phyloP scores from a whole-genome alignment of 371 early-diverging fungal genomes.

The Entomophthora muscae region DNA sequence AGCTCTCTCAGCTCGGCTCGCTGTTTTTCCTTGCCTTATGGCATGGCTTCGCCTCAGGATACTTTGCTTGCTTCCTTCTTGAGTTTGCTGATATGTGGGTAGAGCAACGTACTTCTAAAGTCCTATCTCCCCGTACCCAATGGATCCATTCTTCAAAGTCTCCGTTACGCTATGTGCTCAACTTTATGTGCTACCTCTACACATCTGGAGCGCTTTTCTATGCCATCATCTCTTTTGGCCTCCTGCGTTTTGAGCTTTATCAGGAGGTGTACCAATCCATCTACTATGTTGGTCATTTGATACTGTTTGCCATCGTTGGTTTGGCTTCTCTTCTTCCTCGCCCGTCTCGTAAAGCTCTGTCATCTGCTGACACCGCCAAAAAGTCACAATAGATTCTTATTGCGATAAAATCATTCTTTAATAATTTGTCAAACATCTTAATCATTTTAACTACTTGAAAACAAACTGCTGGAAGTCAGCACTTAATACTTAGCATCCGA shows the following conservation, averaged over 20 bases:
- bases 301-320: constrained; percentile 6
- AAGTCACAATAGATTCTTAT: background rate
- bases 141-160: background rate
- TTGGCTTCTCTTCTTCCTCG: constrained; percentile 9
- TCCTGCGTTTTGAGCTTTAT: constrained; percentile 9
- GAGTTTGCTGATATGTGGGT: constrained; percentile 40
- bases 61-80: constrained; percentile 36
- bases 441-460: too few species aligned
- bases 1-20: constrained; percentile 33
- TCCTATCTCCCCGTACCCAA: background rate
- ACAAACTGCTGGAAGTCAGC: too few species aligned
- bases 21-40: constrained; percentile 50
- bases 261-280: constrained; percentile 6
- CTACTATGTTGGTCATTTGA: constrained; percentile 13
- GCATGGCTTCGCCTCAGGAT: constrained; percentile 51
- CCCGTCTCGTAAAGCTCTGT: background rate
- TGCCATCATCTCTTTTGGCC: constrained; percentile 12
- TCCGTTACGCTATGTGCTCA: constrained; percentile 4
- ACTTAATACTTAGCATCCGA: too few species aligned
- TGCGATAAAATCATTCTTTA: too few species aligned
- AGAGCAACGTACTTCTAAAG: constrained; percentile 8
- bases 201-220: constrained; percentile 14
- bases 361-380: background rate
- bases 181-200: constrained; percentile 10
- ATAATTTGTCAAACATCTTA: too few species aligned